Conservation (phyloP, 2,329 filamentous ascomycete species). For the Botrytis fragariae region DNA sequence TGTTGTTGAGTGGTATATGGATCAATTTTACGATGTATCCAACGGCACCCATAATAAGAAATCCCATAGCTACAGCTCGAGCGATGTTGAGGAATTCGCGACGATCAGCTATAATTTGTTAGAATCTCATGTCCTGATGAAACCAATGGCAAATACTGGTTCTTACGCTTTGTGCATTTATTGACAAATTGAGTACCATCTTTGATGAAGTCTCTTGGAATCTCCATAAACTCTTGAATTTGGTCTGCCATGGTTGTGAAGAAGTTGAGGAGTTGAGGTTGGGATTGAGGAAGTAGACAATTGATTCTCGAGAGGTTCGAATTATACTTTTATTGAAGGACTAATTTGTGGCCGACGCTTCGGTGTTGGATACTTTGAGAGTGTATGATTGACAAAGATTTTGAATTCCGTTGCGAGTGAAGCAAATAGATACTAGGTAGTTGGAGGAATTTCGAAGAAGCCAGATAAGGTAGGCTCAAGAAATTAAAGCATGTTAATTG, state of each 20-base stretch:
- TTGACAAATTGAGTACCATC: constrained; percentile 45
- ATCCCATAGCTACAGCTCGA: constrained; percentile 51
- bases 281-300: background rate
- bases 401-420: background rate
- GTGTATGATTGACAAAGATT: background rate
- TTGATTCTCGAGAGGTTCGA: background rate
- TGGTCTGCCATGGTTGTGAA: constrained; percentile 51
- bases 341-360: background rate
- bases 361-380: background rate
- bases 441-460: constrained; percentile 1
- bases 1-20: constrained; percentile 54
- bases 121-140: background rate
- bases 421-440: background rate
- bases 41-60: constrained; percentile 52
- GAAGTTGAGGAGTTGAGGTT: constrained; percentile 3
- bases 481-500: background rate
- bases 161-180: constrained; percentile 46
- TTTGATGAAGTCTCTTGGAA: constrained; percentile 48
- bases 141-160: background rate
- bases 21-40: constrained; percentile 52
- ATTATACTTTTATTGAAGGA: background rate
- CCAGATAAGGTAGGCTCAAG: constrained; percentile 14
- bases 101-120: constrained; percentile 38
- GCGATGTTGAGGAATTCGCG: constrained; percentile 47
- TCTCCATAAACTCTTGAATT: constrained; percentile 56